These are phyloP conservation scores for Pelargonium citronellum DNA, from an alignment of 441 rosid genomes.

Conservation along the genomic window DNA sequence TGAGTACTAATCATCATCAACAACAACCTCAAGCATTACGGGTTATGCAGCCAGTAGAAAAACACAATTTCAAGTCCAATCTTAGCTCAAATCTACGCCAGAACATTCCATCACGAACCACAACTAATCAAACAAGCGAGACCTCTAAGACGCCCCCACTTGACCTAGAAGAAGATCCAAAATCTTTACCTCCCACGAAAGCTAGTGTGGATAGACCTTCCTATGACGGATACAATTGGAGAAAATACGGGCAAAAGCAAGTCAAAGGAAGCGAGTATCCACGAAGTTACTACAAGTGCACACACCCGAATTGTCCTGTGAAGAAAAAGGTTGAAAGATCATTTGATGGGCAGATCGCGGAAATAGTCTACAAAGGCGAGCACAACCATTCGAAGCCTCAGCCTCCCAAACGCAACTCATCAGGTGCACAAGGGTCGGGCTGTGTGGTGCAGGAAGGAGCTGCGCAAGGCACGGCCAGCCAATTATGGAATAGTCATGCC, in stretches of 20 bases:
- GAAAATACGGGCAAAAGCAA: conserved; percentile 90
- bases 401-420: conserved; percentile 49
- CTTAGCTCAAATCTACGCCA: conserved; percentile 3
- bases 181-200: conserved; percentile 20
- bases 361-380: conserved; percentile 83
- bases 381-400: conserved; percentile 87
- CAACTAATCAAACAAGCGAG: conserved; percentile 32
- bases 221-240: conserved; percentile 84
- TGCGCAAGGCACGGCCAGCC: conserved; percentile 20
- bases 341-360: conserved; percentile 82
- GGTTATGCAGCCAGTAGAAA: not conserved
- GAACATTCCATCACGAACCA: conserved; percentile 25
- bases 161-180: conserved; percentile 39
- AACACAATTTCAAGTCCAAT: not conserved
- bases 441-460: not conserved
- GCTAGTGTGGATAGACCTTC: conserved; percentile 52
- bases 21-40: not conserved
- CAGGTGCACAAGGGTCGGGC: conserved; percentile 12
- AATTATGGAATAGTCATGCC: not conserved
- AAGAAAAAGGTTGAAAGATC: conserved; percentile 91
- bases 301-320: conserved; percentile 69
- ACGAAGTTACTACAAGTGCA: conserved; percentile 95
- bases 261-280: conserved; percentile 96
- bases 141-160: not conserved
- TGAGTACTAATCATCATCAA: not conserved